Conservation (phyloP, 345 rosid species). For the Leavenworthia alabamica region DNA sequence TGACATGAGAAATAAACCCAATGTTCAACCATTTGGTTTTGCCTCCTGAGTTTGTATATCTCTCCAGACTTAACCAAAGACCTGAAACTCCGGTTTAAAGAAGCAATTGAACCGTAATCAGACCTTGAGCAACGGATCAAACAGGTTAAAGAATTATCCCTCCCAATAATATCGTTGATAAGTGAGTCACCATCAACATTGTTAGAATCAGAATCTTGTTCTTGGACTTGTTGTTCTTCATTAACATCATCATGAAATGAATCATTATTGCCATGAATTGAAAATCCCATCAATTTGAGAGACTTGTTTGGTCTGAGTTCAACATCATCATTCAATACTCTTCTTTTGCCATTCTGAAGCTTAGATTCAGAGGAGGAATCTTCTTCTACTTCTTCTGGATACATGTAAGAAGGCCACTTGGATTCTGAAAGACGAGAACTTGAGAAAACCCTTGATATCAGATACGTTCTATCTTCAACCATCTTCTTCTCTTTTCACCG, state of each 20-base stretch:
- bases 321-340: slow-evolving; percentile 30
- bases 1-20: slow-evolving; percentile 84
- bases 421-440: slow-evolving; percentile 59
- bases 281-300: slow-evolving; percentile 12
- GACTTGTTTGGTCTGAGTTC: slow-evolving; percentile 26
- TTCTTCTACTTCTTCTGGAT: slow-evolving; percentile 24
- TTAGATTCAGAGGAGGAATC: slow-evolving; percentile 25
- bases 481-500: slow-evolving; percentile 40
- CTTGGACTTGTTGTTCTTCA: background rate
- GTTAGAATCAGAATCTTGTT: slow-evolving; percentile 2
- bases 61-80: slow-evolving; percentile 43
- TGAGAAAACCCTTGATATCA: slow-evolving; percentile 50
- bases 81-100: slow-evolving; percentile 41
- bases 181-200: slow-evolving; percentile 37
- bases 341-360: slow-evolving; percentile 42
- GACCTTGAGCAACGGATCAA: slow-evolving; percentile 57
- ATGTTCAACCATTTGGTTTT: slow-evolving; percentile 40
- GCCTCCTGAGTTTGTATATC: slow-evolving; percentile 41
- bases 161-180: slow-evolving; percentile 59
- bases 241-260: background rate
- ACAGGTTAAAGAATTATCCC: slow-evolving; percentile 60
- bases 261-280: background rate
- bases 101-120: slow-evolving; percentile 36
- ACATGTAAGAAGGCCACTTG: slow-evolving; percentile 54
- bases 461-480: slow-evolving; percentile 65